These are phyloP conservation scores for Paxillus ammoniavirescens DNA, from an alignment of 768 basidiomycete genomes.

Conservation along the genomic window DNA sequence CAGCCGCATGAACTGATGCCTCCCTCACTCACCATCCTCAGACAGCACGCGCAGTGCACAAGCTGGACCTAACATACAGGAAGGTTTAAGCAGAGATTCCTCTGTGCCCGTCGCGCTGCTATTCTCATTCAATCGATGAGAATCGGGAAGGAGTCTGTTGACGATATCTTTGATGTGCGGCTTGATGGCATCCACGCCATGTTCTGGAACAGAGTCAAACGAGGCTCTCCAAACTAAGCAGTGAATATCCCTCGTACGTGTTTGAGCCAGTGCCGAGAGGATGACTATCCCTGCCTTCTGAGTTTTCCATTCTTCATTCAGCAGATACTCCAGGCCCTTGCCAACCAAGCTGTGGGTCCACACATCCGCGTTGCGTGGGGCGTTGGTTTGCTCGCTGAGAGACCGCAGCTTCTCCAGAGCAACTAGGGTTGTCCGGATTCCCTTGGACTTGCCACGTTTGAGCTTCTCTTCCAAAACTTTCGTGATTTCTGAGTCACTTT, in stretches of 20 bases:
- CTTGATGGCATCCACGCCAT: slow-evolving; percentile 12
- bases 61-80: slow-evolving; percentile 24
- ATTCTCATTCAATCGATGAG: not conserved
- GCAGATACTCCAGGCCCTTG: slow-evolving; percentile 7
- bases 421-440: slow-evolving; percentile 21
- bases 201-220: slow-evolving; percentile 4
- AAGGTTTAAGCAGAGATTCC: not conserved
- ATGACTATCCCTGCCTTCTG: slow-evolving; percentile 25
- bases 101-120: not conserved
- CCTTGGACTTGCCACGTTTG: slow-evolving; percentile 9
- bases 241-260: slow-evolving; percentile 5
- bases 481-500: slow-evolving; percentile 14
- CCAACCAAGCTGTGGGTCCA: slow-evolving; percentile 15
- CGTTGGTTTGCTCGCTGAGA: slow-evolving; percentile 12
- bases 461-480: slow-evolving; percentile 17
- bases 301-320: slow-evolving; percentile 6
- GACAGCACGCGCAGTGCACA: slow-evolving; percentile 22
- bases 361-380: slow-evolving; percentile 6
- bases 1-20: not conserved
- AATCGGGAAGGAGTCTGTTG: slow-evolving; percentile 18
- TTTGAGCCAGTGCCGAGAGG: slow-evolving; percentile 21
- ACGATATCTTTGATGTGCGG: slow-evolving; percentile 10
- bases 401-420: slow-evolving; percentile 21
- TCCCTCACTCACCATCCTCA: slow-evolving; percentile 7
- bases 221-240: not conserved